Base-by-base conservation (phyloP, 495 filamentous ascomycete genomes). In the Tetracladium setigerum region DNA sequence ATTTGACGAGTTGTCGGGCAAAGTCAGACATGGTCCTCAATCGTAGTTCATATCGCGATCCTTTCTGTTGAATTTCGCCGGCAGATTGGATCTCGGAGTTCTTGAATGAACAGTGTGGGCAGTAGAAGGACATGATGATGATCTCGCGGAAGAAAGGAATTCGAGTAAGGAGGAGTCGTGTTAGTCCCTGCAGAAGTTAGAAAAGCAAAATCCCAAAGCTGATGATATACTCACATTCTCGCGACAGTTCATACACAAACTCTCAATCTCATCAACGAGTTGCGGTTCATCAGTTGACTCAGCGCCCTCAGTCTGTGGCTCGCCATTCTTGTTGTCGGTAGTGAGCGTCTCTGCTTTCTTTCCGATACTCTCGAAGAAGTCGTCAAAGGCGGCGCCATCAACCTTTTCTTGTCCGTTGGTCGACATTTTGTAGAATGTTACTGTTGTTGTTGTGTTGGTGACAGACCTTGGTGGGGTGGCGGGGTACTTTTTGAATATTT, bases 131-230 rank as follows among this genome's bases (percentile, higher is more conserved):
- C 79, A 95, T 95, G 53, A 99, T 77, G 52, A 99, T 87, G 49
- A 97, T 79, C 62, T 99, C 92, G 60, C 87, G 86, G 75, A 99
- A 97, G 71, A 82, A 96, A 16, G 92, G 94, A 16, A 99, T 95
- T 39, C 82, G 79, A 38, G 91, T 90, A 33, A 97, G 78, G 17
- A 97, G 74, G 18, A 98, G 73, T 39, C 86, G 79, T 9, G 92
- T 98, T 0, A 65, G 80, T 65, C 92, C 91, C 84, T 95, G 19
- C 1, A 30, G 30, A 14, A 16, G 17, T 55, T 48, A 46, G 15
- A 4, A 50, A 46, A 34, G 11, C n/a, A 31, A 16, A 22, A 30
- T 1, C 4, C 18, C 24, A 10, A 40, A 9, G n/a, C 32, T 15
- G 30, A 36, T 13, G 34, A 30, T 15, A 8, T 9, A 12, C 19